These are phyloP conservation scores for Claviceps pazoutovae DNA, from an alignment of 2,329 filamentous ascomycete species.

Conservation along the genomic window DNA sequence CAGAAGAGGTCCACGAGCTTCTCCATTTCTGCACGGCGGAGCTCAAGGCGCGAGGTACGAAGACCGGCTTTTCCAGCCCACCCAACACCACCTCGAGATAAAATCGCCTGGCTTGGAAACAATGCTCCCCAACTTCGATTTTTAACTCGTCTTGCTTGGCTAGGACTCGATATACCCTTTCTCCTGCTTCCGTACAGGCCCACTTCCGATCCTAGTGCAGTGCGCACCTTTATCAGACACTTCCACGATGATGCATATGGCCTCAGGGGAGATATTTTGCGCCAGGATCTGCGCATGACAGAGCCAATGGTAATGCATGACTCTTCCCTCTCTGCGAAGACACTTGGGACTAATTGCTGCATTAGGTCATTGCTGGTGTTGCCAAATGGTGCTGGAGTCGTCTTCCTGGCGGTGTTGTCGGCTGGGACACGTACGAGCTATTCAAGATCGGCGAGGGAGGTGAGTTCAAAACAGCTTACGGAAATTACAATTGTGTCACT, in stretches of 20 bases:
- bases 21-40: constrained; percentile 75
- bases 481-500: too few relatives aligned
- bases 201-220: constrained; percentile 79
- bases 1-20: constrained; percentile 83
- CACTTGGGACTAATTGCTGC: neutral
- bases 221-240: constrained; percentile 82
- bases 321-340: neutral
- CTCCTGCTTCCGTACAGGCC: constrained; percentile 88
- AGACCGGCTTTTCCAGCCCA: neutral
- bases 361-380: constrained; percentile 77
- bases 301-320: constrained; percentile 70
- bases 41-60: constrained; percentile 83
- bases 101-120: neutral
- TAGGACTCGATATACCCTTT: constrained; percentile 82
- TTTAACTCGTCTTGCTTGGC: constrained; percentile 1
- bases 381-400: constrained; percentile 98
- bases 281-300: constrained; percentile 79
- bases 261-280: constrained; percentile 54
- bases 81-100: neutral
- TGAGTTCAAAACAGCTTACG: constrained; percentile 23
- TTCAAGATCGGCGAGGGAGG: constrained; percentile 91
- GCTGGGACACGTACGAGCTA: constrained; percentile 92
- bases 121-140: neutral
- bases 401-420: constrained; percentile 78
- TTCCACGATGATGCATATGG: constrained; percentile 65